phyloP scores from a whole-genome alignment of 208 protist species.

The Herpetomonas tarakana region DNA sequence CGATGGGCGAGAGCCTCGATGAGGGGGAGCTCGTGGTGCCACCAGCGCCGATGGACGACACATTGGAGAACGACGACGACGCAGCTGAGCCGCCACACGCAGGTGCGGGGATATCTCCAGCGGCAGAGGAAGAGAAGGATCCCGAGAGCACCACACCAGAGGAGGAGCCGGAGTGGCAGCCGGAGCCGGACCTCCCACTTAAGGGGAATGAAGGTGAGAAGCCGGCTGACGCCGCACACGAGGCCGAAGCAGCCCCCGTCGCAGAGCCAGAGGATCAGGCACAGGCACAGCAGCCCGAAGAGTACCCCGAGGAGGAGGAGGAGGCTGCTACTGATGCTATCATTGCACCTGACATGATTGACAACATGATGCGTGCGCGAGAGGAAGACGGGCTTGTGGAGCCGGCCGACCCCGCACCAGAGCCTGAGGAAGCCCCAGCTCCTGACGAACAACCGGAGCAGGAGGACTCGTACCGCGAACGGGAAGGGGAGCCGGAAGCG shows the following conservation, averaged over 20 bases:
- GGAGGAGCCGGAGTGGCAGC: background rate
- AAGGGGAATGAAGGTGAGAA: background rate
- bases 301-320: slow-evolving; percentile 1
- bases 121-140: too few species aligned
- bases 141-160: background rate
- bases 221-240: background rate
- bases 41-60: background rate
- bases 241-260: background rate
- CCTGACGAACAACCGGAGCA: background rate
- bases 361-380: background rate
- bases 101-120: too few species aligned
- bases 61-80: background rate
- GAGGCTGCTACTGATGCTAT: background rate
- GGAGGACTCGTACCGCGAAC: background rate
- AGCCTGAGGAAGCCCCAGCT: background rate
- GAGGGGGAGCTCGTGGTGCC: background rate
- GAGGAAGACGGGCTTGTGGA: background rate
- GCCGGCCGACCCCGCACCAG: background rate
- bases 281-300: background rate
- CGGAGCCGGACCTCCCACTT: background rate
- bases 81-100: background rate
- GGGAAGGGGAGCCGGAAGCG: too few species aligned
- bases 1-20: background rate
- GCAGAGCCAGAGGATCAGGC: background rate
- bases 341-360: background rate